Percentiles rank a stretch among this genome's conserved stretches.
These are phyloP conservation scores for Rubia yunnanensis DNA, from an alignment of 257 asterid species.

Conservation along the genomic window DNA sequence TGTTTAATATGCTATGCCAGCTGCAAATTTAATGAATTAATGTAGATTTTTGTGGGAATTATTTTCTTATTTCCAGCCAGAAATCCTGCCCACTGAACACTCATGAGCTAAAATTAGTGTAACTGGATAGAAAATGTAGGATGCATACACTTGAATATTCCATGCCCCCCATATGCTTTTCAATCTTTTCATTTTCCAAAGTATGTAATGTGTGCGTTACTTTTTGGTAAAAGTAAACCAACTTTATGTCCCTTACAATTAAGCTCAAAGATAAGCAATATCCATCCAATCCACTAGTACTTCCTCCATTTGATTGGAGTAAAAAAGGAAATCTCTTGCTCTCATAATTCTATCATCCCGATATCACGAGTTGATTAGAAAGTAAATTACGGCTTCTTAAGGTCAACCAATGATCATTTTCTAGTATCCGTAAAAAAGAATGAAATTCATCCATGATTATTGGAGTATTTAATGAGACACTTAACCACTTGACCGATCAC, in stretches of 20 bases:
- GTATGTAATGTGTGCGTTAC: not conserved
- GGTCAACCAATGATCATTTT: no score
- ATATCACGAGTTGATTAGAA: no score
- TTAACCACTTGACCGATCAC: no score
- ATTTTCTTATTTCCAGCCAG: slow-evolving; percentile 42
- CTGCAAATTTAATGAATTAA: slow-evolving; percentile 16
- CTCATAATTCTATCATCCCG: no score
- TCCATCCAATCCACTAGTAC: slow-evolving; percentile 9
- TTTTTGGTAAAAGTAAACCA: slow-evolving; percentile 30
- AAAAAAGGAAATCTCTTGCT: no score
- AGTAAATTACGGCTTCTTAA: no score
- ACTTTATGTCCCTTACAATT: slow-evolving; percentile 47
- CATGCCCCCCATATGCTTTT: slow-evolving; percentile 18
- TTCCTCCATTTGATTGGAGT: no score
- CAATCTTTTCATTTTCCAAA: not conserved
- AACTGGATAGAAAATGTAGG: not conserved
- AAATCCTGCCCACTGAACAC: slow-evolving; percentile 32
- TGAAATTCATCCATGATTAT: no score
- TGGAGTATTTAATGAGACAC: no score
- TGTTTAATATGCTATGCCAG: slow-evolving; percentile 10
- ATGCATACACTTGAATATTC: not conserved
- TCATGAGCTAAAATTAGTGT: slow-evolving; percentile 22
- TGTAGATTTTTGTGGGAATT: slow-evolving; percentile 21
- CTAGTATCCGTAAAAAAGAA: no score
- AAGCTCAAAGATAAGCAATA: slow-evolving; percentile 14